These are phyloP conservation scores for Metschnikowia lachancei DNA, from an alignment of 805 yeast species.

Conservation along the genomic window DNA sequence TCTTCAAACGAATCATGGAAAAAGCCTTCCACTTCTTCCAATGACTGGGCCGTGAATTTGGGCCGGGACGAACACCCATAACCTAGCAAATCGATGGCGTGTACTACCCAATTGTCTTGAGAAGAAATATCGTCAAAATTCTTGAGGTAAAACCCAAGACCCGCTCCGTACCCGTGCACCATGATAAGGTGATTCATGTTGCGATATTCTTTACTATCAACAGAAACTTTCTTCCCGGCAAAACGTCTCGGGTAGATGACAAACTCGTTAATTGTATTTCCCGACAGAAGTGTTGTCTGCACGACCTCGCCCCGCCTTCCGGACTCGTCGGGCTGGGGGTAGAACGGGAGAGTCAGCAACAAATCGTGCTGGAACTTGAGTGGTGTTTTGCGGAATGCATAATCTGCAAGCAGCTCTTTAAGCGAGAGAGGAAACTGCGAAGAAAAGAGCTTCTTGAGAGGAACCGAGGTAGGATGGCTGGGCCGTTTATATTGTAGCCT, in stretches of 20 bases:
- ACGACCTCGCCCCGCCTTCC: conserved; percentile 35
- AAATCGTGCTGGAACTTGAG: conserved; percentile 48
- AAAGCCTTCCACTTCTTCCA: conserved; percentile 55
- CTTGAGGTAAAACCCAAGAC: conserved; percentile 44
- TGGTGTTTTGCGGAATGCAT: conserved; percentile 34
- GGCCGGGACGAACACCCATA: conserved; percentile 90
- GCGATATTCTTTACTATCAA: conserved; percentile 3
- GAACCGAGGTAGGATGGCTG: conserved; percentile 68
- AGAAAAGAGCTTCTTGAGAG: conserved; percentile 51
- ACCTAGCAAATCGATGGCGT: conserved; percentile 85
- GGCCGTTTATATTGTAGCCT: conserved; percentile 44
- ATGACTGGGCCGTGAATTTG: conserved; percentile 43
- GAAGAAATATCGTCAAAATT: conserved; percentile 30
- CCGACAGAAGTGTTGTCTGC: conserved; percentile 30
- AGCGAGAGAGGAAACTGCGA: conserved; percentile 58
- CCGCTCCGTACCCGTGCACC: conserved; percentile 47
- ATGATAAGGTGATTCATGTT: conserved; percentile 33
- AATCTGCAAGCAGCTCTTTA: conserved; percentile 54
- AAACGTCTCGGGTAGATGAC: conserved; percentile 29
- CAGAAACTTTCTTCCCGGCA: background rate
- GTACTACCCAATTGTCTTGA: conserved; percentile 62
- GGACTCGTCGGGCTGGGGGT: conserved; percentile 30
- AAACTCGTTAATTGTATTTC: conserved; percentile 40
- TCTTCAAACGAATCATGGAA: conserved; percentile 61
- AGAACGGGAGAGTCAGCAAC: conserved; percentile 46